Evolutionary conservation across 495 filamentous ascomycete genomes (phyloP).

Genomic region (Chaetomium tenue): DNA sequence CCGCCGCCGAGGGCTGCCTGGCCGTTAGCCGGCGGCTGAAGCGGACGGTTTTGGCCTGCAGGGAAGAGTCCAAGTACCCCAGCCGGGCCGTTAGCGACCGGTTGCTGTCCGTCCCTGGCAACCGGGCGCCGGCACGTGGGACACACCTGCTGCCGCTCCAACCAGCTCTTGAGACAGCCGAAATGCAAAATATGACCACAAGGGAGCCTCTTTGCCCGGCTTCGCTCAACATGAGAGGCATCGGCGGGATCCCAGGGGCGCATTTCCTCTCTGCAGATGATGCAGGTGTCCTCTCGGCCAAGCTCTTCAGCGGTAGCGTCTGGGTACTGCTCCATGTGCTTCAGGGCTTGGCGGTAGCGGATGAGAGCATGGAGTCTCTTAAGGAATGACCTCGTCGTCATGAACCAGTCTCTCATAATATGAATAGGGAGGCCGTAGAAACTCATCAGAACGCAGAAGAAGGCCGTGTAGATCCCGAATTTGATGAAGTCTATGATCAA

Average conservation of each 20-base stretch:
- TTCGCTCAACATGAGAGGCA: conserved; percentile 65
- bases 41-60: conserved; percentile 34
- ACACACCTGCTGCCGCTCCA: conserved; percentile 97
- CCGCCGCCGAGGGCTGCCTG: conserved; percentile 32
- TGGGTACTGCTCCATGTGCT: conserved; percentile 87
- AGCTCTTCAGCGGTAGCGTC: conserved; percentile 90
- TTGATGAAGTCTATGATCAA: conserved; percentile 74
- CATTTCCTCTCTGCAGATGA: conserved; percentile 98
- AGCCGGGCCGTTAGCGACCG: conserved; percentile 32
- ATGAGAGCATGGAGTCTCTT: conserved; percentile 84
- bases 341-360: conserved; percentile 81
- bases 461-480: conserved; percentile 79
- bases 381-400: conserved; percentile 87
- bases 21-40: conserved; percentile 32
- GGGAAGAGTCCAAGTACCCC: conserved; percentile 36
- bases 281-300: conserved; percentile 83
- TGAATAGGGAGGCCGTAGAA: conserved; percentile 96
- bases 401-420: conserved; percentile 90
- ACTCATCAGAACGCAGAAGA: conserved; percentile 87
- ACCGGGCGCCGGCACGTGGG: conserved; percentile 91
- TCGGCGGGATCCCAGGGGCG: conserved; percentile 60
- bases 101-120: conserved; percentile 41
- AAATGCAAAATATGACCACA: conserved; percentile 96
- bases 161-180: conserved; percentile 90
- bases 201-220: conserved; percentile 89